Percentiles rank a stretch among this genome's conserved stretches.
phyloP scores from a whole-genome alignment of 2,329 filamentous ascomycete genomes.

The Penicillium sp. region DNA sequence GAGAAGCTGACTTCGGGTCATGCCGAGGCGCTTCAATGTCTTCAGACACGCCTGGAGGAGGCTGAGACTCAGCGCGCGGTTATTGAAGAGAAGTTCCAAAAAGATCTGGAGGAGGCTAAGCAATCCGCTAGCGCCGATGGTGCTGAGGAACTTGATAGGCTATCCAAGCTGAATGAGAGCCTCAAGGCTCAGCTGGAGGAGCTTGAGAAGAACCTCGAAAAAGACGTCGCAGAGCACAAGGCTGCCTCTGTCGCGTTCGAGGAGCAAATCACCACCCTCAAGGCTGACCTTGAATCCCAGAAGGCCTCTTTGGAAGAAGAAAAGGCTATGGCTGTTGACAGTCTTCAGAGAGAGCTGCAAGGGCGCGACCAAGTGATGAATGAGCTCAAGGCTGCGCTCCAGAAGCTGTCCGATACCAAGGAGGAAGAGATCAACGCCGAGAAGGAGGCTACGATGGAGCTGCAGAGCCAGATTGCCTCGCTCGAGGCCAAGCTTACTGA shows the following conservation, averaged over 20 bases:
- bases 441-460: slow-evolving; percentile 40
- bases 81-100: slow-evolving; percentile 44
- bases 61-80: slow-evolving; percentile 45
- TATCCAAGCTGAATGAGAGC: slow-evolving; percentile 46
- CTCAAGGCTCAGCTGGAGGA: slow-evolving; percentile 45
- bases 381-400: slow-evolving; percentile 47
- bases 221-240: slow-evolving; percentile 44
- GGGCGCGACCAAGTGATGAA: slow-evolving; percentile 47
- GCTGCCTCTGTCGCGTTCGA: slow-evolving; percentile 37
- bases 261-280: slow-evolving; percentile 39
- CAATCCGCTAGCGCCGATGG: slow-evolving; percentile 44
- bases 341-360: slow-evolving; percentile 43
- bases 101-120: slow-evolving; percentile 48
- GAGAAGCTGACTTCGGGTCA: slow-evolving; percentile 41
- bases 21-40: slow-evolving; percentile 40
- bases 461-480: slow-evolving; percentile 45
- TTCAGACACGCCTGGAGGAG: slow-evolving; percentile 45
- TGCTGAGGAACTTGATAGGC: slow-evolving; percentile 42
- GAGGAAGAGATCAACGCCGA: slow-evolving; percentile 44
- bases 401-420: slow-evolving; percentile 44
- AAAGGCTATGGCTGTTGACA: slow-evolving; percentile 41
- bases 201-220: slow-evolving; percentile 43
- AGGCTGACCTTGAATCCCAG: slow-evolving; percentile 41
- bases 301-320: slow-evolving; percentile 40
- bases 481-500: slow-evolving; percentile 45